phyloP scores from a whole-genome alignment of 1,284 basidiomycete species.

The Phellinidium pouzarii region DNA sequence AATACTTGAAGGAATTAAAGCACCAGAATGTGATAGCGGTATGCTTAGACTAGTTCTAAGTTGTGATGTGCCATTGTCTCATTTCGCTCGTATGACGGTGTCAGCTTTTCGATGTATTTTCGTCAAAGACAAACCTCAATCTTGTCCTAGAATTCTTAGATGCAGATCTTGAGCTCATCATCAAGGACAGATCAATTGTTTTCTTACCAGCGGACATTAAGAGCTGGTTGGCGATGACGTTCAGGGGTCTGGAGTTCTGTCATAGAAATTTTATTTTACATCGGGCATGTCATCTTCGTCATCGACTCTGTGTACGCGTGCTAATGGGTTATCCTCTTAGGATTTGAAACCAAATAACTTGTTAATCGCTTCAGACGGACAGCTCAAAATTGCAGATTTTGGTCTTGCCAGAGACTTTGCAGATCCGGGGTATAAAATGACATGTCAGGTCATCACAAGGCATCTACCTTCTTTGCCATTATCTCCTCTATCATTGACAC shows the following conservation, averaged over 20 bases:
- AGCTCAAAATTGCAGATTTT: conserved; percentile 98
- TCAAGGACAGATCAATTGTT: conserved; percentile 87
- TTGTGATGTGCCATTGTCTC: not conserved
- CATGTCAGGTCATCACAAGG: conserved; percentile 96
- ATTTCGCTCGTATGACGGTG: not conserved
- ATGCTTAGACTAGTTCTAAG: conserved; percentile 20
- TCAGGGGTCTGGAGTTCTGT: conserved; percentile 94
- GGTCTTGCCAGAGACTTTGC: conserved; percentile 95
- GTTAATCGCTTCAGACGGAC: conserved; percentile 85
- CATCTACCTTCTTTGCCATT: not conserved
- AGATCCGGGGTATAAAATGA: conserved; percentile 93
- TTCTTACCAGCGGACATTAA: conserved; percentile 97
- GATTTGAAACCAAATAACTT: conserved; percentile 99
- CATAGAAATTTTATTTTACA: conserved; percentile 93
- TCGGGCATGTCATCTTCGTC: conserved; percentile 50
- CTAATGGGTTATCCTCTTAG: conserved; percentile 34
- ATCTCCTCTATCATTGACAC: not conserved
- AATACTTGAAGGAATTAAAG: conserved; percentile 88
- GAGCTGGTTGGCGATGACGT: conserved; percentile 98
- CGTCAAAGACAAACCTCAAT: conserved; percentile 93
- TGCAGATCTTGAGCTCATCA: conserved; percentile 96
- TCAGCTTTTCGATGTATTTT: conserved; percentile 95
- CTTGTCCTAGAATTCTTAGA: conserved; percentile 96
- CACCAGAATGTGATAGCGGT: conserved; percentile 97
- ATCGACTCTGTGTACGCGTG: not conserved